Evolutionary conservation across 495 filamentous ascomycete species (phyloP).

Genomic region (Darksidea phi): DNA sequence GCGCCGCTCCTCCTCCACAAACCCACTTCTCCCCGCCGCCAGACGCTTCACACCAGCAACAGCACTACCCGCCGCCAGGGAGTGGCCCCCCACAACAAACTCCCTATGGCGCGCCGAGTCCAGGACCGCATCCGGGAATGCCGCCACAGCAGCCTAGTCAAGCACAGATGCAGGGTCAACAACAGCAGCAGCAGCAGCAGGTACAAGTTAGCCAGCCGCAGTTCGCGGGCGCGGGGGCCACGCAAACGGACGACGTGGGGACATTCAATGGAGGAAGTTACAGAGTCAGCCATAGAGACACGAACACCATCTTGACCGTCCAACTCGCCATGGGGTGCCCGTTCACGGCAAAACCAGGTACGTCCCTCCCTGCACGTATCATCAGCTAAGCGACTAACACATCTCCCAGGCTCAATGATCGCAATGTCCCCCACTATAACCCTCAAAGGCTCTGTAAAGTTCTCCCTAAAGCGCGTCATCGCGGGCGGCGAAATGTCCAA

Average conservation of each 20-base stretch:
- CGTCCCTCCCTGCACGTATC: conserved; percentile 11
- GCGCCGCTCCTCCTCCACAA: conserved; percentile 15
- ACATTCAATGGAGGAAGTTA: conserved; percentile 96
- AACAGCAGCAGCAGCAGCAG: conserved; percentile 14
- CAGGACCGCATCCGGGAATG: conserved; percentile 44
- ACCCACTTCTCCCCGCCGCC: conserved; percentile 29
- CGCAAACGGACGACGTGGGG: conserved; percentile 75
- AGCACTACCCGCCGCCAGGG: conserved; percentile 30
- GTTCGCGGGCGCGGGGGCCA: conserved; percentile 57
- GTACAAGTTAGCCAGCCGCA: conserved; percentile 8
- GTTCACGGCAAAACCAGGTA: conserved; percentile 75
- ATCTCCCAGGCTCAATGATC: conserved; percentile 72
- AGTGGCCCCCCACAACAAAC: conserved; percentile 13
- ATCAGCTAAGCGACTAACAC: not conserved
- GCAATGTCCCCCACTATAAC: conserved; percentile 88
- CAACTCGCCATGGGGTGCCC: conserved; percentile 90
- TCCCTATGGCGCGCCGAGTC: conserved; percentile 32
- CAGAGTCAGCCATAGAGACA: conserved; percentile 87
- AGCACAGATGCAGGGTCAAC: conserved; percentile 28
- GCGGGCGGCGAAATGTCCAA: conserved; percentile 75
- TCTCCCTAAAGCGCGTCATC: conserved; percentile 81
- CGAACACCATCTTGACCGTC: conserved; percentile 83
- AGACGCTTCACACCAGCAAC: conserved; percentile 37
- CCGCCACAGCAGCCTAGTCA: conserved; percentile 30
- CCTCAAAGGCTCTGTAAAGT: conserved; percentile 74